These are phyloP conservation scores for Pontederia crassipes DNA, from an alignment of 176 grass and related monocot genomes.

Conservation along the genomic window DNA sequence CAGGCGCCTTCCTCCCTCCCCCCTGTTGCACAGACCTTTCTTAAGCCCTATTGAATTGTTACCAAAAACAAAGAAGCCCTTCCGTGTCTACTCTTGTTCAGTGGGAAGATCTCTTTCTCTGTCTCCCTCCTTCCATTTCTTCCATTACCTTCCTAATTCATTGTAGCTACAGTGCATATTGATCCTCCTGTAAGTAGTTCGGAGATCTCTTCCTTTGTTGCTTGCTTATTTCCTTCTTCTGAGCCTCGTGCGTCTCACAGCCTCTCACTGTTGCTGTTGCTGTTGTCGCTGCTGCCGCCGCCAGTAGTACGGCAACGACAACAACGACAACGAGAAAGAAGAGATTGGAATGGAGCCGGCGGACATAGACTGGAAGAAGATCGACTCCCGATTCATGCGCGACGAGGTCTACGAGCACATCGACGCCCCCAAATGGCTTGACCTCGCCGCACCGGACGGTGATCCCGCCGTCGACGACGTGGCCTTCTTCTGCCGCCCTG, in stretches of 20 bases:
- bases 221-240: too few relatives aligned
- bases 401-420: slow-evolving; percentile 92
- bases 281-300: background rate
- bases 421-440: slow-evolving; percentile 69
- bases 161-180: too few relatives aligned
- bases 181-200: too few relatives aligned
- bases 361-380: slow-evolving; percentile 84
- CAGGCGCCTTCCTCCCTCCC: too few relatives aligned
- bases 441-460: slow-evolving; percentile 45
- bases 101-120: too few relatives aligned
- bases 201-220: too few relatives aligned
- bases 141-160: background rate
- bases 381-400: slow-evolving; percentile 62
- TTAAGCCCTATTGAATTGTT: too few relatives aligned
- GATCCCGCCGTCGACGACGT: slow-evolving; percentile 41
- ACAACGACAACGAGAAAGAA: too few relatives aligned
- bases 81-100: background rate
- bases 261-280: too few relatives aligned
- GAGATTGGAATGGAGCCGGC: slow-evolving; percentile 48
- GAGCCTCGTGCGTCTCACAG: too few relatives aligned
- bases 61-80: background rate
- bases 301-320: background rate
- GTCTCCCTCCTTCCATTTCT: background rate
- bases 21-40: too few relatives aligned
- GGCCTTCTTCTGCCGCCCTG: slow-evolving; percentile 86